Conservation (phyloP, 331 rosid species). For the Acacia pycnantha region DNA sequence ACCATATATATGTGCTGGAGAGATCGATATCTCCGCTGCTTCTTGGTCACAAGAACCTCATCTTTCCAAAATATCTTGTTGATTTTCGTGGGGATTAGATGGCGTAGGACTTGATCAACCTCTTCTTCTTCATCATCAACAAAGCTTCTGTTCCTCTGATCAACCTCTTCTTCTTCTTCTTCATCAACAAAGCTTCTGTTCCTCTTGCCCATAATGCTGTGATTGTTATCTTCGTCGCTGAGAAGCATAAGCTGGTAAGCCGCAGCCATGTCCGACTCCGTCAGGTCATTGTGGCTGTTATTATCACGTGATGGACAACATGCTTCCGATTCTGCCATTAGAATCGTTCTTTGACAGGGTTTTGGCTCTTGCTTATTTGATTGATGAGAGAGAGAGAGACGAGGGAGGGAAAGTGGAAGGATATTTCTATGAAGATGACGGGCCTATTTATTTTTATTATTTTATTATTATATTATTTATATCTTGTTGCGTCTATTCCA, state of each 20-base stretch:
- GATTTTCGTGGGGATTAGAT: constrained; percentile 2
- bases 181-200: constrained; percentile 4
- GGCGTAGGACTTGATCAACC: constrained; percentile 32
- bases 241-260: constrained; percentile 64
- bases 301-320: neutral
- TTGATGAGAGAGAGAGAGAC: neutral
- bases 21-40: constrained; percentile 47
- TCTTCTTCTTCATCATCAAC: constrained; percentile 17
- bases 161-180: neutral
- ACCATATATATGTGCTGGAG: constrained; percentile 49
- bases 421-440: constrained; percentile 21
- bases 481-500: neutral
- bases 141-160: constrained; percentile 11
- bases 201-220: constrained; percentile 15
- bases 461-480: neutral
- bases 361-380: neutral
- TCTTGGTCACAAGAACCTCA: constrained; percentile 39
- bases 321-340: constrained; percentile 23
- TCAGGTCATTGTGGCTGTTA: neutral
- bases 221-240: constrained; percentile 42
- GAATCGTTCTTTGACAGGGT: neutral
- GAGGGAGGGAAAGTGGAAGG: constrained; percentile 25
- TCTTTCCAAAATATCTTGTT: constrained; percentile 54
- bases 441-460: neutral
- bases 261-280: constrained; percentile 43